Percentiles rank a stretch among this genome's conserved stretches.
Conservation (phyloP, 2,329 filamentous ascomycete genomes). For the Ilyonectria mors-panacis region DNA sequence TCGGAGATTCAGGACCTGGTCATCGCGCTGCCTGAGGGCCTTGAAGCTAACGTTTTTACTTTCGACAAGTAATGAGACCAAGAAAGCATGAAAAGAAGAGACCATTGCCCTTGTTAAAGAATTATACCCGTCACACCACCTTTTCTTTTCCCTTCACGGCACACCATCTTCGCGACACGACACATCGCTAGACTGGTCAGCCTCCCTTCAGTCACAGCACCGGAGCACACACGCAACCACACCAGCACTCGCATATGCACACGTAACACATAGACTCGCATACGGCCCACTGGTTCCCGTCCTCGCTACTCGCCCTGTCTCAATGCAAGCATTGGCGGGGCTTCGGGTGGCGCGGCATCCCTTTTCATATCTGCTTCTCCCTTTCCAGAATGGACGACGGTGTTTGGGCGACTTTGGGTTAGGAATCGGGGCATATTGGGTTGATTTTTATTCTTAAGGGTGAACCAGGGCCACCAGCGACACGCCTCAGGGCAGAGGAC, state of each 20-base stretch:
- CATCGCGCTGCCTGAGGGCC: slow-evolving; percentile 32
- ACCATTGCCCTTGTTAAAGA: slow-evolving; percentile 35
- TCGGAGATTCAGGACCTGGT: slow-evolving; percentile 49
- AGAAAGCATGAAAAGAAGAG: slow-evolving; percentile 27
- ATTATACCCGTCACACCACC: slow-evolving; percentile 43
- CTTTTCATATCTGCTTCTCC: slow-evolving; percentile 28
- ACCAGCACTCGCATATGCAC: slow-evolving; percentile 14
- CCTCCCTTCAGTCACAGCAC: slow-evolving; percentile 31
- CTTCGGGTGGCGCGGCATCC: slow-evolving; percentile 23
- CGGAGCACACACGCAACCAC: slow-evolving; percentile 27
- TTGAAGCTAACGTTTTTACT: background rate
- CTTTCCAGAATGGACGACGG: slow-evolving; percentile 38
- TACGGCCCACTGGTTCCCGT: slow-evolving; percentile 25
- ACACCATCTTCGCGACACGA: slow-evolving; percentile 28
- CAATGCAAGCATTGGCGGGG: slow-evolving; percentile 13
- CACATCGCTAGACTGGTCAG: slow-evolving; percentile 22
- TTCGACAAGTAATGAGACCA: slow-evolving; percentile 10
- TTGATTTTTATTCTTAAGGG: slow-evolving; percentile 27
- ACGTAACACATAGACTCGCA: slow-evolving; percentile 39
- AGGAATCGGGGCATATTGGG: slow-evolving; percentile 34
- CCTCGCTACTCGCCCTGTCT: slow-evolving; percentile 27
- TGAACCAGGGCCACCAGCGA: slow-evolving; percentile 19
- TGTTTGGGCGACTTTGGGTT: slow-evolving; percentile 44
- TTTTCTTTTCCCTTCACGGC: slow-evolving; percentile 10
- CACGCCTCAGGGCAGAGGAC: slow-evolving; percentile 8